Conservation (phyloP, 106 monocot genomes). For the Vanilla planifolia region DNA sequence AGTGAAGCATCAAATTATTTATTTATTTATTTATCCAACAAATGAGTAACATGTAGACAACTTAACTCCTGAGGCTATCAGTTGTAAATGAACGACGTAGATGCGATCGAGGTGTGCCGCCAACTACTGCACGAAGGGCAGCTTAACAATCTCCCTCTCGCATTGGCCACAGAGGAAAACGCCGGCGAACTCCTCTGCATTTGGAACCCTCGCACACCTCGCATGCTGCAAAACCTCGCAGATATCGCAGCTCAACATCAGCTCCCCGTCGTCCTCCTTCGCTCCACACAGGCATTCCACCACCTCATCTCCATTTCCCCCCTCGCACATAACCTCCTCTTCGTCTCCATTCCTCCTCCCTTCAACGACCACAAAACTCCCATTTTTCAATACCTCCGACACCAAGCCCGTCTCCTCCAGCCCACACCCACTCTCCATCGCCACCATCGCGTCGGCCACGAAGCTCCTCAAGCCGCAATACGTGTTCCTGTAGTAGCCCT, state of each 20-base stretch:
- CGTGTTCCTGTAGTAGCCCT: constrained; percentile 42
- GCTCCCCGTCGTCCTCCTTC: constrained; percentile 77
- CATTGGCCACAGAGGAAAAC: constrained; percentile 70
- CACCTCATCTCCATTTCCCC: constrained; percentile 15
- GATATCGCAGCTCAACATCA: constrained; percentile 70
- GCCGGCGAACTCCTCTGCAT: constrained; percentile 42
- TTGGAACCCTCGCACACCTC: constrained; percentile 46
- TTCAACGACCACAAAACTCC: constrained; percentile 26
- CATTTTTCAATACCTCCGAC: constrained; percentile 14
- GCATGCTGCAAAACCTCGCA: constrained; percentile 88
- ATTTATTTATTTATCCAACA: too few relatives aligned
- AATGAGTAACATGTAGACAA: too few relatives aligned
- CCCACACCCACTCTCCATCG: background rate
- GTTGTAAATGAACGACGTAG: too few relatives aligned
- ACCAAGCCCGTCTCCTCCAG: constrained; percentile 17
- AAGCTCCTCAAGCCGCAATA: constrained; percentile 69
- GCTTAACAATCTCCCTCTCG: constrained; percentile 46
- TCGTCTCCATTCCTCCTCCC: constrained; percentile 17
- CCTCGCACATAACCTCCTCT: constrained; percentile 29
- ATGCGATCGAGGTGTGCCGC: too few relatives aligned
- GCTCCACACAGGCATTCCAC: constrained; percentile 82
- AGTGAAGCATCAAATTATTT: too few relatives aligned
- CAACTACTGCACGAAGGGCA: constrained; percentile 36
- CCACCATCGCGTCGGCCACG: constrained; percentile 31
- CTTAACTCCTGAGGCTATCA: too few relatives aligned